These are phyloP conservation scores for Neoascochyta sp. DNA, from an alignment of 2,329 filamentous ascomycete genomes.

Conservation along the genomic window DNA sequence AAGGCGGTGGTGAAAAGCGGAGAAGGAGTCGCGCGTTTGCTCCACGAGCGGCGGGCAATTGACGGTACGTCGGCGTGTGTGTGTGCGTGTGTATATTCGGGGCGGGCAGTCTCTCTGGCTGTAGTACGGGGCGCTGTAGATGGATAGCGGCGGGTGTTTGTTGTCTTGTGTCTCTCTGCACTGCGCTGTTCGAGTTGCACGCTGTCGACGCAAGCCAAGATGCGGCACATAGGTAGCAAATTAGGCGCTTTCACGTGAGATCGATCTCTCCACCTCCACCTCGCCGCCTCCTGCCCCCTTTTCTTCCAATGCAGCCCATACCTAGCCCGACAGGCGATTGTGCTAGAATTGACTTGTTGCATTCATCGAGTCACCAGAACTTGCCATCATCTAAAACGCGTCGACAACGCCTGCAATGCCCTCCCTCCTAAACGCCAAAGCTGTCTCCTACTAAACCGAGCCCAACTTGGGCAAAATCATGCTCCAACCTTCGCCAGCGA, in stretches of 20 bases:
- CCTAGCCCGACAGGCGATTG: too few relatives aligned
- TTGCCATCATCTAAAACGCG: neutral
- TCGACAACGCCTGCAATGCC: conserved; percentile 10
- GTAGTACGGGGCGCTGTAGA: conserved; percentile 6
- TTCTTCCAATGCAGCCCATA: too few relatives aligned
- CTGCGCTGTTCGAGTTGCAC: conserved; percentile 3
- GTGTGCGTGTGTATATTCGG: conserved; percentile 1
- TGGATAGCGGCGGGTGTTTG: conserved; percentile 18
- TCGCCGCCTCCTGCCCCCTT: too few relatives aligned
- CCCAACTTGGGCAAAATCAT: too few relatives aligned
- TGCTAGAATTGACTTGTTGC: too few relatives aligned
- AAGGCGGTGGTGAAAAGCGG: conserved; percentile 27
- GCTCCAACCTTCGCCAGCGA: conserved; percentile 8
- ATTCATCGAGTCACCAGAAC: too few relatives aligned
- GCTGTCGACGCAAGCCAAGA: too few relatives aligned
- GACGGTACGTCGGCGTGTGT: too few relatives aligned
- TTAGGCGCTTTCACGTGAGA: too few relatives aligned
- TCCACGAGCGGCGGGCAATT: conserved; percentile 7
- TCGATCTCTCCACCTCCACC: too few relatives aligned
- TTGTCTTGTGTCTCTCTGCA: conserved; percentile 20
- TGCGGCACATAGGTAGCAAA: too few relatives aligned
- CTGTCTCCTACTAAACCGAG: neutral
- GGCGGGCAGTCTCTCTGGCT: too few relatives aligned
- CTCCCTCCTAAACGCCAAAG: conserved; percentile 3
- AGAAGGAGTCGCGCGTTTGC: conserved; percentile 14